Conservation (phyloP, 1,284 basidiomycete species). For the Hymenochaete sp. region DNA sequence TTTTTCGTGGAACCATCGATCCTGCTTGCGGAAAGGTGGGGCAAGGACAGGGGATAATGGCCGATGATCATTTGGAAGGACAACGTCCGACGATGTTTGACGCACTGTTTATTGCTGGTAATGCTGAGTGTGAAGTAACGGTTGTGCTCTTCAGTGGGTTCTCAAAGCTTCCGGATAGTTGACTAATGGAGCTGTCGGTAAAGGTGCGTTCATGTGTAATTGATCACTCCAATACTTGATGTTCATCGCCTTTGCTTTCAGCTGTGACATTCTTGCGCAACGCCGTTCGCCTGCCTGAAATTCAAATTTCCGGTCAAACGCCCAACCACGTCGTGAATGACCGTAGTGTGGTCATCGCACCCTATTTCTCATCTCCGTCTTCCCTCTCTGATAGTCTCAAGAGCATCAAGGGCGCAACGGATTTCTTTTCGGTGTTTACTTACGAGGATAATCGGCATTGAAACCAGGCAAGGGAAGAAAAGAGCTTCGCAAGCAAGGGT, state of each 20-base stretch:
- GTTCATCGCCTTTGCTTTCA: constrained; percentile 20
- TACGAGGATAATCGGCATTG: constrained; percentile 56
- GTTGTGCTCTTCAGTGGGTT: constrained; percentile 60
- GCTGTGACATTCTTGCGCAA: constrained; percentile 42
- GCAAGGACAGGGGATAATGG: constrained; percentile 31
- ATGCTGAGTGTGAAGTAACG: constrained; percentile 45
- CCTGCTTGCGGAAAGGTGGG: constrained; percentile 31
- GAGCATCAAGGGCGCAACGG: constrained; percentile 38
- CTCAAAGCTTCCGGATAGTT: constrained; percentile 74
- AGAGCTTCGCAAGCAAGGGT: constrained; percentile 45
- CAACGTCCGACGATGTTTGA: constrained; percentile 77
- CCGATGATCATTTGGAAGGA: constrained; percentile 68
- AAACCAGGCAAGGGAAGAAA: constrained; percentile 50
- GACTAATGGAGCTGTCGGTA: constrained; percentile 68
- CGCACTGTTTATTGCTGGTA: constrained; percentile 65
- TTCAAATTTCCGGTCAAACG: constrained; percentile 31
- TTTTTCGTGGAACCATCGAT: constrained; percentile 52
- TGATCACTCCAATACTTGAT: not conserved
- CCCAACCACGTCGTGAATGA: constrained; percentile 31
- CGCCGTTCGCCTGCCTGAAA: constrained; percentile 37
- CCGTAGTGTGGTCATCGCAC: constrained; percentile 55
- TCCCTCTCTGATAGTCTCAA: constrained; percentile 34
- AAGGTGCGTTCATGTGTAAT: constrained; percentile 33
- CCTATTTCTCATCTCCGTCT: constrained; percentile 36
- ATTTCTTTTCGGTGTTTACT: constrained; percentile 51